A percentile compares a stretch with the other conserved stretches of the same genome.
phyloP scores from a whole-genome alignment of 768 basidiomycete species.

The Paxillus involutus region DNA sequence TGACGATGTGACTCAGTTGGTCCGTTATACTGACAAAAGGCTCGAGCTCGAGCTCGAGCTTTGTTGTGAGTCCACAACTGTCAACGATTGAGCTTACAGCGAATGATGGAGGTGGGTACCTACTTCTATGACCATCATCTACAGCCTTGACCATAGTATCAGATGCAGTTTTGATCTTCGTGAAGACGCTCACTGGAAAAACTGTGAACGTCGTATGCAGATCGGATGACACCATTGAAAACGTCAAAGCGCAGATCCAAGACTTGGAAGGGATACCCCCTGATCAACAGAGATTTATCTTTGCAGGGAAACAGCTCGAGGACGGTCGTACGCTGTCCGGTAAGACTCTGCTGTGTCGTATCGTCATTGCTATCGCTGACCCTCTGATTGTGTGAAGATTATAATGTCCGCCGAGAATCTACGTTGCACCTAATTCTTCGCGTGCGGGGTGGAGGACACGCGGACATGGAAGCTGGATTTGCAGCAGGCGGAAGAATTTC shows the following conservation, averaged over 20 bases:
- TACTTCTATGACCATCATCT: background rate
- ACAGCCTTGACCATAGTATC: background rate
- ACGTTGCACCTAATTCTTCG: constrained; percentile 49
- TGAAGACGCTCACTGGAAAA: constrained; percentile 80
- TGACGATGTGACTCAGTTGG: background rate
- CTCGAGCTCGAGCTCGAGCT: too few species aligned
- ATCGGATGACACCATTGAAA: constrained; percentile 83
- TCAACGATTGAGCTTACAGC: background rate
- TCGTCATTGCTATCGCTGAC: background rate
- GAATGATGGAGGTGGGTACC: background rate
- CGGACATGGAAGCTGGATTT: too few species aligned
- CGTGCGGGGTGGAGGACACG: too few species aligned
- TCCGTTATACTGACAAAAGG: background rate
- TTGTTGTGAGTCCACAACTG: background rate
- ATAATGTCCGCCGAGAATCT: constrained; percentile 74
- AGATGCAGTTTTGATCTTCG: constrained; percentile 81
- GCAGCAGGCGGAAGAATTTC: too few species aligned
- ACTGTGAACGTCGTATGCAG: constrained; percentile 86
- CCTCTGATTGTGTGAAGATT: constrained; percentile 34
- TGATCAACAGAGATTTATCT: constrained; percentile 81
- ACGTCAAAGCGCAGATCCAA: constrained; percentile 73
- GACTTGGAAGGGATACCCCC: constrained; percentile 72
- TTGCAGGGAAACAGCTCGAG: constrained; percentile 86
- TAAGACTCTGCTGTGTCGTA: constrained; percentile 17
- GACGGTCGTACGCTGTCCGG: constrained; percentile 34